These are phyloP conservation scores for Blastomyces emzantsi DNA, from an alignment of 2,329 filamentous ascomycete genomes.

Conservation along the genomic window DNA sequence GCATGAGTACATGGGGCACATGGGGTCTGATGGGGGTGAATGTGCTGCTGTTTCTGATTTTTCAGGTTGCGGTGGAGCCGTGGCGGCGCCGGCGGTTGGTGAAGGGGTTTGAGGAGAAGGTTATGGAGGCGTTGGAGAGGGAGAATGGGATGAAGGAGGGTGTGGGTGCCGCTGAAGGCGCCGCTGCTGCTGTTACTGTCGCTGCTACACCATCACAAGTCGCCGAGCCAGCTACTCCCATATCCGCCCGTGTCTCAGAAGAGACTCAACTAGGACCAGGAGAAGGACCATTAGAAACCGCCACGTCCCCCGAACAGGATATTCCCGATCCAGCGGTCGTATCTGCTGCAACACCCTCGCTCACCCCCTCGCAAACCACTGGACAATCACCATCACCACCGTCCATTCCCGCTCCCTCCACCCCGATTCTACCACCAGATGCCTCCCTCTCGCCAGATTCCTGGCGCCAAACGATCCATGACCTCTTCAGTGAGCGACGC, in stretches of 20 bases:
- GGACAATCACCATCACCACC: constrained; percentile 6
- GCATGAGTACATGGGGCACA: constrained; percentile 97
- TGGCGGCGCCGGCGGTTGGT: constrained; percentile 79
- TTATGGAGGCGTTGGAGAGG: constrained; percentile 60
- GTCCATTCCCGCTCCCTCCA: constrained; percentile 20
- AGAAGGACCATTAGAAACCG: constrained; percentile 6
- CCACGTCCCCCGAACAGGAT: not conserved
- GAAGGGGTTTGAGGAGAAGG: constrained; percentile 70
- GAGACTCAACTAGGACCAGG: constrained; percentile 6
- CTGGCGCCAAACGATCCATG: constrained; percentile 45
- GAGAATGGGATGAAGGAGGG: constrained; percentile 35
- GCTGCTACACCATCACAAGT: constrained; percentile 4
- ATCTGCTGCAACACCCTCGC: not conserved
- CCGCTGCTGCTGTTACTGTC: constrained; percentile 5
- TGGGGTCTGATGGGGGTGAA: constrained; percentile 98
- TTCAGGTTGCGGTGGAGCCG: constrained; percentile 85
- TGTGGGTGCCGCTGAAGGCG: constrained; percentile 13
- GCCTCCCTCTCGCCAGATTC: constrained; percentile 27
- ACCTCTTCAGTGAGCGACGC: constrained; percentile 57
- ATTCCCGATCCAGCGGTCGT: not conserved
- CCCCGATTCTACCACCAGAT: constrained; percentile 20
- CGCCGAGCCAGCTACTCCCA: not conserved
- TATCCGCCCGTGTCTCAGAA: not conserved
- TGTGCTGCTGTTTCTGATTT: constrained; percentile 73
- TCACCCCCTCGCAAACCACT: constrained; percentile 2